These are phyloP conservation scores for Eutrema japonicum DNA, from an alignment of 345 rosid genomes.

Conservation along the genomic window DNA sequence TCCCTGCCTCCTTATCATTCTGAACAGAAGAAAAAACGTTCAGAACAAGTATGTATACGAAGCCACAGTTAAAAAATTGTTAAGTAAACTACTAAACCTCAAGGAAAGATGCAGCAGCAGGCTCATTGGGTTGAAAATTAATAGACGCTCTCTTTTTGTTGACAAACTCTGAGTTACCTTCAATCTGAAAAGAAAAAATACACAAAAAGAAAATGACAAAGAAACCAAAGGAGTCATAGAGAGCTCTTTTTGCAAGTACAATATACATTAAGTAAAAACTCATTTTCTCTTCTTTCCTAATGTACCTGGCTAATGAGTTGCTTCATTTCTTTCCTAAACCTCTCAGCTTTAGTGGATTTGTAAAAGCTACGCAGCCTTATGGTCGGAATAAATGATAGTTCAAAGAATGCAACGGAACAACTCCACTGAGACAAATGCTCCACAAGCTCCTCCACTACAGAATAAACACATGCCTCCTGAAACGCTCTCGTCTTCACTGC, in stretches of 20 bases:
- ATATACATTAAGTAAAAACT: neutral
- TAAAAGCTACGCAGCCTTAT: constrained; percentile 73
- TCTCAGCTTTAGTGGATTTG: constrained; percentile 81
- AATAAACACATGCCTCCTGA: constrained; percentile 89
- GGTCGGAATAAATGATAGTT: constrained; percentile 80
- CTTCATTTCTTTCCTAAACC: constrained; percentile 89
- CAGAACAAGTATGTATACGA: neutral
- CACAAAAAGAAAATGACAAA: no score
- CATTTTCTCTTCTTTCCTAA: neutral
- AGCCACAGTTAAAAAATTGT: no score
- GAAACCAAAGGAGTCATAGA: constrained; percentile 21
- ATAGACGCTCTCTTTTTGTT: constrained; percentile 62
- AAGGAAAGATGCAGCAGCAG: constrained; percentile 63
- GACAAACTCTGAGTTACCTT: constrained; percentile 63
- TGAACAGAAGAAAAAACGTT: constrained; percentile 35
- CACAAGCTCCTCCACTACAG: constrained; percentile 85
- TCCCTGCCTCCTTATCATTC: constrained; percentile 68
- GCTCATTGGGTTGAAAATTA: constrained; percentile 74
- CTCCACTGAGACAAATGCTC: constrained; percentile 96
- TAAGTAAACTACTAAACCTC: constrained; percentile 52
- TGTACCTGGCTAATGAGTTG: constrained; percentile 80
- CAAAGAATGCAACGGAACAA: constrained; percentile 80
- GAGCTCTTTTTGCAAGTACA: neutral
- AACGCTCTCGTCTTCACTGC: constrained; percentile 85
- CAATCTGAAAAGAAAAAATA: constrained; percentile 52